Conservation (phyloP, 2,329 filamentous ascomycete species). For the Fusarium continuum region DNA sequence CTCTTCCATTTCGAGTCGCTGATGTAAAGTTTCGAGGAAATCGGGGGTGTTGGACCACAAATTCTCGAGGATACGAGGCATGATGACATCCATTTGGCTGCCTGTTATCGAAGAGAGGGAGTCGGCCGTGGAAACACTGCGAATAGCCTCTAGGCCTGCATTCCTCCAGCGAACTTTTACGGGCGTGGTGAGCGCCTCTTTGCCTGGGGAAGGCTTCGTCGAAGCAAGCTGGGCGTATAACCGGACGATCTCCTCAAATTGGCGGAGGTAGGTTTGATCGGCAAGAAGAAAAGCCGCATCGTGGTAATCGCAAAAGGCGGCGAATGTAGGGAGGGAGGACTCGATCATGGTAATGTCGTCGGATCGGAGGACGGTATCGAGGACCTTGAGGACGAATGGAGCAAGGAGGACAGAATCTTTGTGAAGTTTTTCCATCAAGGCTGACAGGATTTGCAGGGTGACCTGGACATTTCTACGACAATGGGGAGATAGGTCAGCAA, state of each 20-base stretch:
- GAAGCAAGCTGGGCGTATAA: slow-evolving; percentile 84
- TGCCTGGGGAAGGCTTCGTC: slow-evolving; percentile 62
- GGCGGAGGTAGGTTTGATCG: slow-evolving; percentile 81
- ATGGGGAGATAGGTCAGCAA: slow-evolving; percentile 7
- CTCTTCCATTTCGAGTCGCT: slow-evolving; percentile 73
- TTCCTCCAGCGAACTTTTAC: slow-evolving; percentile 82
- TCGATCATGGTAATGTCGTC: slow-evolving; percentile 93
- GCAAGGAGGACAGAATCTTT: slow-evolving; percentile 92
- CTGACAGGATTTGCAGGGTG: slow-evolving; percentile 89
- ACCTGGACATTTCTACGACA: slow-evolving; percentile 84
- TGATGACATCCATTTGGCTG: slow-evolving; percentile 78
- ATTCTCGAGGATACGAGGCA: slow-evolving; percentile 89
- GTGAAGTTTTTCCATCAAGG: slow-evolving; percentile 91
- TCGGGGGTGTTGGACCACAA: slow-evolving; percentile 79
- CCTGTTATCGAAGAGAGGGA: slow-evolving; percentile 78
- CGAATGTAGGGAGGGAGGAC: slow-evolving; percentile 85
- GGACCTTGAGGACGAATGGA: slow-evolving; percentile 82
- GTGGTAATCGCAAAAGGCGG: slow-evolving; percentile 88
- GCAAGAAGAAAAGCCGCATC: slow-evolving; percentile 86
- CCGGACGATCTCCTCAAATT: slow-evolving; percentile 84
- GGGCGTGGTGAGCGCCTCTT: slow-evolving; percentile 71
- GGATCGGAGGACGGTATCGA: slow-evolving; percentile 83
- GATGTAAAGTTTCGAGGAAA: slow-evolving; percentile 73
- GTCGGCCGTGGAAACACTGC: slow-evolving; percentile 81
- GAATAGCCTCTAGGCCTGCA: slow-evolving; percentile 79